phyloP scores from a whole-genome alignment of 2,329 filamentous ascomycete genomes.

The Ilyonectria mors-panacis region DNA sequence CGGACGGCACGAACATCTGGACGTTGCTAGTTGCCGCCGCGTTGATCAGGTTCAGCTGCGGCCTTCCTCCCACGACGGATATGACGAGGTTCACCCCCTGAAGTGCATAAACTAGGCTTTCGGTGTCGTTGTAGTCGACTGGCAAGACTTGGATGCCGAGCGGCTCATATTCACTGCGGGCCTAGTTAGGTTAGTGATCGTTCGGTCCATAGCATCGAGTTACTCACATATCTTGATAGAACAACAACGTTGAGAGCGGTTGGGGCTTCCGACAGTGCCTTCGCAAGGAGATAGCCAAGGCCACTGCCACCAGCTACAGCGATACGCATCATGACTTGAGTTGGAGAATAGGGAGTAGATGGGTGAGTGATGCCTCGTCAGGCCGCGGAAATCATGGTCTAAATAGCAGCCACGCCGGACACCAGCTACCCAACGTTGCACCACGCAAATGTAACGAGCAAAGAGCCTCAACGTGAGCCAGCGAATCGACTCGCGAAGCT shows the following conservation, averaged over 20 bases:
- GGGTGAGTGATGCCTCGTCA: conserved; percentile 35
- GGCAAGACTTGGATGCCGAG: conserved; percentile 76
- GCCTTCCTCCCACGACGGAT: conserved; percentile 77
- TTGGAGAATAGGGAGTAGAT: conserved; percentile 4
- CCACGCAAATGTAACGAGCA: conserved; percentile 25
- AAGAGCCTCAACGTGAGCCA: conserved; percentile 40
- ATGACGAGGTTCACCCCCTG: conserved; percentile 81
- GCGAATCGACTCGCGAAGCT: conserved; percentile 26
- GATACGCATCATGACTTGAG: conserved; percentile 59
- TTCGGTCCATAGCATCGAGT: neutral
- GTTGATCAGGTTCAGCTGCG: conserved; percentile 80
- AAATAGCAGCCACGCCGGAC: conserved; percentile 38
- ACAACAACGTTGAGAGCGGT: conserved; percentile 79
- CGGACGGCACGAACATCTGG: conserved; percentile 79
- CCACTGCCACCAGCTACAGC: conserved; percentile 64
- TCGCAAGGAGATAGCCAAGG: conserved; percentile 61
- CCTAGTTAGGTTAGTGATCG: conserved; percentile 55
- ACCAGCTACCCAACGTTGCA: conserved; percentile 20
- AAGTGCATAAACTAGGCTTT: conserved; percentile 75
- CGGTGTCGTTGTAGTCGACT: conserved; percentile 75
- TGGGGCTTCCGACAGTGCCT: conserved; percentile 68
- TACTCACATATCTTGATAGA: conserved; percentile 69
- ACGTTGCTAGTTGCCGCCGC: conserved; percentile 77
- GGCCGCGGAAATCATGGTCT: conserved; percentile 31
- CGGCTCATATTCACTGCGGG: conserved; percentile 67